Evolutionary conservation across 1,284 basidiomycete genomes (phyloP).

Genomic region (Trichosporon faecale): DNA sequence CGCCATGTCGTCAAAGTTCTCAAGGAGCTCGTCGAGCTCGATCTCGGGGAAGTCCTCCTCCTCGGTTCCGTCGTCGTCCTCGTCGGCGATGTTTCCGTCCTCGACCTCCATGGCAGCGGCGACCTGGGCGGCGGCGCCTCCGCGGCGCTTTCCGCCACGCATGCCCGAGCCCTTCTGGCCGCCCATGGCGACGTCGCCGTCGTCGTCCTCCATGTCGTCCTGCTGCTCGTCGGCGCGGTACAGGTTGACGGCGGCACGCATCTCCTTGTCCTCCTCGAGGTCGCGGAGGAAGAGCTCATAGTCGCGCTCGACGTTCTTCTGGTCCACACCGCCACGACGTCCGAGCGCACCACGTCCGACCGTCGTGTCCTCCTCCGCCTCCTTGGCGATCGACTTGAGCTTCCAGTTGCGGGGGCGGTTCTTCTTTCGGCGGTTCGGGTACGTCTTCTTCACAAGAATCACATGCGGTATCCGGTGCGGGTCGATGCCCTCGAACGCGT

Average conservation of each 20-base stretch:
- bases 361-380: slow-evolving; percentile 68
- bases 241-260: slow-evolving; percentile 82
- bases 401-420: slow-evolving; percentile 80
- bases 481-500: slow-evolving; percentile 74
- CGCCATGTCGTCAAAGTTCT: slow-evolving; percentile 71
- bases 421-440: slow-evolving; percentile 92
- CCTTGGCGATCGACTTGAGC: slow-evolving; percentile 90
- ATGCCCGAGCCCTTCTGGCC: slow-evolving; percentile 53
- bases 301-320: slow-evolving; percentile 91
- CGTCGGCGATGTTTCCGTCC: slow-evolving; percentile 49
- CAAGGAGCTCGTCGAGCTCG: slow-evolving; percentile 80
- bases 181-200: slow-evolving; percentile 50
- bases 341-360: slow-evolving; percentile 79
- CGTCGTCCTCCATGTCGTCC: slow-evolving; percentile 43
- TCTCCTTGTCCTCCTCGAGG: slow-evolving; percentile 92
- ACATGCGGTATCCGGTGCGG: slow-evolving; percentile 80
- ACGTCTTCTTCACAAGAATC: slow-evolving; percentile 91
- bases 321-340: slow-evolving; percentile 82
- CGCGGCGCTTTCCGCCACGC: slow-evolving; percentile 57
- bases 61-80: slow-evolving; percentile 63
- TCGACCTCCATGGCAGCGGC: slow-evolving; percentile 66
- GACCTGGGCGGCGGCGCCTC: slow-evolving; percentile 43
- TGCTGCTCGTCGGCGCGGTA: slow-evolving; percentile 62
- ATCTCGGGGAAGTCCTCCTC: slow-evolving; percentile 90
- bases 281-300: slow-evolving; percentile 95